Percentiles rank a stretch among this genome's conserved stretches.
phyloP scores from a whole-genome alignment of 2,329 filamentous ascomycete genomes.

The Didymella exigua region DNA sequence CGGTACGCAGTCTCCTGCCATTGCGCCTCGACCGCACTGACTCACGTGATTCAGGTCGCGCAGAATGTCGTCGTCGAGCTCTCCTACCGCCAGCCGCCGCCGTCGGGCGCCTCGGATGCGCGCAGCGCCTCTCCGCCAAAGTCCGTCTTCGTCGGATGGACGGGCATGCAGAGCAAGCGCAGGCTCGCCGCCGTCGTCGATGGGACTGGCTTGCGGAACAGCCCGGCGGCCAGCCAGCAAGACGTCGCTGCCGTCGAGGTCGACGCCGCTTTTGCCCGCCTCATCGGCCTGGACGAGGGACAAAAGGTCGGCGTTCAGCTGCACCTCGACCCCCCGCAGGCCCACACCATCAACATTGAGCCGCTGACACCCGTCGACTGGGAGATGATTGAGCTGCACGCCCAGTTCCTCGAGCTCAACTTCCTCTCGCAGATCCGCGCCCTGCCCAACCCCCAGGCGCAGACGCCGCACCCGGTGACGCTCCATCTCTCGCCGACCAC shows the following conservation, averaged over 20 bases:
- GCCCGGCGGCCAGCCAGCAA: conserved; percentile 69
- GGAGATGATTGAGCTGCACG: conserved; percentile 98
- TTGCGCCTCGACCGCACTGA: conserved; percentile 9
- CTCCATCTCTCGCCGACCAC: conserved; percentile 94
- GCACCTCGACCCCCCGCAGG: conserved; percentile 87
- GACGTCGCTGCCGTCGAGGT: conserved; percentile 82
- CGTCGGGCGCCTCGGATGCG: conserved; percentile 49
- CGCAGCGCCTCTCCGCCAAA: conserved; percentile 57
- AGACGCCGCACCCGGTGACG: conserved; percentile 77
- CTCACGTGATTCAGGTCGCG: conserved; percentile 68
- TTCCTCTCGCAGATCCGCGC: conserved; percentile 91
- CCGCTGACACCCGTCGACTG: conserved; percentile 94
- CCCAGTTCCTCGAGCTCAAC: conserved; percentile 93
- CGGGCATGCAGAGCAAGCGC: conserved; percentile 94
- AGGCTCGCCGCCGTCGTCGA: conserved; percentile 74
- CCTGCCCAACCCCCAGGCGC: conserved; percentile 77
- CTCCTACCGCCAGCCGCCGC: conserved; percentile 68
- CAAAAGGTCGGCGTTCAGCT: conserved; percentile 74
- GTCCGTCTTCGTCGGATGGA: conserved; percentile 92
- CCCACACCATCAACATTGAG: conserved; percentile 96
- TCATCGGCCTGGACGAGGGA: conserved; percentile 78
- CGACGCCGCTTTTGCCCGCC: conserved; percentile 80
- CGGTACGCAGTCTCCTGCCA: conserved; percentile 62
- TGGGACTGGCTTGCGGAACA: conserved; percentile 72
- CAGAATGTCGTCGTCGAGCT: conserved; percentile 98